Evolutionary conservation across 2,329 filamentous ascomycete species (phyloP), one percentile per base, ranked within the genome.

Genomic region (Venturia nashicola): DNA sequence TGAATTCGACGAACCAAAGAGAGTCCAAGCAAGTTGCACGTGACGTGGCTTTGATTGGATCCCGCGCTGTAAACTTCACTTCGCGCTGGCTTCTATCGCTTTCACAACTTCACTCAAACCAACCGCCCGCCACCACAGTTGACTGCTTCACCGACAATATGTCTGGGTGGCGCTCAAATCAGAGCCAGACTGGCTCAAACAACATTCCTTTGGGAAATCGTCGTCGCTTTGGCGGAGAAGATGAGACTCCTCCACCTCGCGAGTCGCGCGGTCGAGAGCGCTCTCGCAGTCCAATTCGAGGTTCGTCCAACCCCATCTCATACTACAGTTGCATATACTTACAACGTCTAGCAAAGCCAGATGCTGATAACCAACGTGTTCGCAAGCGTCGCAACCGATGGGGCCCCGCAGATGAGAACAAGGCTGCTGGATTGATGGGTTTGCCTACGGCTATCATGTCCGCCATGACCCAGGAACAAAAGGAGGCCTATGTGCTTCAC

Each of bases 361-460:
- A 75, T 66, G 71, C 76, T 43, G 92, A 97, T 77, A 93, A 90
- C 65, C 85, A 88, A 67, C 90, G 89, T 75, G 89, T 89, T 71
- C 90, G 94, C 76, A 97, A 96, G 86, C 97, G 97, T 87, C 89
- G 93, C 76, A 99, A 99, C 76, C 87, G 94, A 74, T 99, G 94
- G 94, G 94, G 94, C 69, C 93, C 97, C 77, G 90, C 90, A 66
- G 88, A 91, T 64, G 94, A 99, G 78, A 99, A 99, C 80, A 99
- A 99, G 82, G 94, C 94, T 66, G 94, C 94, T 65, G 94, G 94
- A 68, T 83, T 99, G 67, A 97, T 99, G 92, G 94, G 94, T 65
- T 83, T 99, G 69, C 91, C 94, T 36, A 99, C 94, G 18, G 91
- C 93, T 72, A 97, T 99, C 75, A 87, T 93, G 77, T 91, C 92